These are phyloP conservation scores for Neurospora discreta DNA, from an alignment of 495 filamentous ascomycete species.

Conservation along the genomic window DNA sequence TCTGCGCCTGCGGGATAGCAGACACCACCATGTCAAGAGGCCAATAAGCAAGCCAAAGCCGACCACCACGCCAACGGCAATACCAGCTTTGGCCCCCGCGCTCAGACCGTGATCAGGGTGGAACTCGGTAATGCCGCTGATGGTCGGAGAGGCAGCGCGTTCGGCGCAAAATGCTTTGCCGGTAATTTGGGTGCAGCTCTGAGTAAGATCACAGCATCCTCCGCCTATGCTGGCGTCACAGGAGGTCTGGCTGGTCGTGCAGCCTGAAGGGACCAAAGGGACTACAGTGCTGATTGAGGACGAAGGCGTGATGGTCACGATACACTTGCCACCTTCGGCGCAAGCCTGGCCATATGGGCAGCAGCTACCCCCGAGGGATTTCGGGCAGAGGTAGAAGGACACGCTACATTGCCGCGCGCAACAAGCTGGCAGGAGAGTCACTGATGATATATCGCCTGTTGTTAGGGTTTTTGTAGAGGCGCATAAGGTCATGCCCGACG, in stretches of 20 bases:
- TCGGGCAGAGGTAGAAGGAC: slow-evolving; percentile 32
- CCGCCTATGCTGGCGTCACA: slow-evolving; percentile 55
- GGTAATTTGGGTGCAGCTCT: slow-evolving; percentile 52
- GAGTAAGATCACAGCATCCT: slow-evolving; percentile 64
- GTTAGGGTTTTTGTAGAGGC: slow-evolving; percentile 11
- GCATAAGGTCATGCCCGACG: slow-evolving; percentile 9
- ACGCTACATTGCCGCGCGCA: slow-evolving; percentile 27
- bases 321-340: slow-evolving; percentile 13
- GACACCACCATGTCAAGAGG: slow-evolving; percentile 23
- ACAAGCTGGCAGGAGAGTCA: slow-evolving; percentile 19
- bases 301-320: slow-evolving; percentile 12
- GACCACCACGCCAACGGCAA: slow-evolving; percentile 33
- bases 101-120: slow-evolving; percentile 13
- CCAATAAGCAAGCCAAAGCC: slow-evolving; percentile 27
- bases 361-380: slow-evolving; percentile 30
- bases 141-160: slow-evolving; percentile 28
- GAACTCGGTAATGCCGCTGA: slow-evolving; percentile 11
- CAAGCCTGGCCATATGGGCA: slow-evolving; percentile 30
- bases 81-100: slow-evolving; percentile 31
- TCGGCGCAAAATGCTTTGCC: slow-evolving; percentile 40
- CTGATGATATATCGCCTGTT: slow-evolving; percentile 4
- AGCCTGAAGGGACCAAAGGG: slow-evolving; percentile 32
- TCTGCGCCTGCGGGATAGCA: slow-evolving; percentile 16
- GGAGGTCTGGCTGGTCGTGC: slow-evolving; percentile 61
- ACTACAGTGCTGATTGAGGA: slow-evolving; percentile 12